Evolutionary conservation across 75 land plant species (phyloP).

Genomic region (Pinus tabuliformis): DNA sequence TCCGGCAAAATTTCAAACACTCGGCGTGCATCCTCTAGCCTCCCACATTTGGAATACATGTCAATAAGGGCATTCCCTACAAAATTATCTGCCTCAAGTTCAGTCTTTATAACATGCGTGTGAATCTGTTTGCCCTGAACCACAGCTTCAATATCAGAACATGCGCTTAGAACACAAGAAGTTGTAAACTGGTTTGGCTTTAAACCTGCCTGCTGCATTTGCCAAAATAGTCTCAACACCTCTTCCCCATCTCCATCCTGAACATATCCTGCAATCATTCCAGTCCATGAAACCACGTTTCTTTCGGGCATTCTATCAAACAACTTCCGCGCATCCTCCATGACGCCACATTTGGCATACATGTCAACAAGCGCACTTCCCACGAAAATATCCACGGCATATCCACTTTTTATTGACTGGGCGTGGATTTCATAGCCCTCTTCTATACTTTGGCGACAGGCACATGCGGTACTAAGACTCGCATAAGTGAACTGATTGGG

Average conservation of each 20-base stretch:
- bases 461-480: constrained; percentile 39
- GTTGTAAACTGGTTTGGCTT: constrained; percentile 45
- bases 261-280: constrained; percentile 47
- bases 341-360: constrained; percentile 50
- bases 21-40: constrained; percentile 29
- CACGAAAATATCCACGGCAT: constrained; percentile 29
- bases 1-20: constrained; percentile 16
- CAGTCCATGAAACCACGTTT: constrained; percentile 65
- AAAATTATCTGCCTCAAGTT: constrained; percentile 25
- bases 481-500: constrained; percentile 64
- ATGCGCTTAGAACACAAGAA: constrained; percentile 32
- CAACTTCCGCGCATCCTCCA: constrained; percentile 24
- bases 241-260: constrained; percentile 52
- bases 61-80: constrained; percentile 49
- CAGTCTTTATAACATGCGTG: constrained; percentile 32
- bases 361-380: constrained; percentile 51
- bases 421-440: constrained; percentile 55
- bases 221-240: constrained; percentile 32
- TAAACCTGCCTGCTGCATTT: constrained; percentile 29
- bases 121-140: constrained; percentile 52
- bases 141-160: constrained; percentile 28
- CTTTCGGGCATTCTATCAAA: constrained; percentile 29
- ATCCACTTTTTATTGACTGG: constrained; percentile 23
- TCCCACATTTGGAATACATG: constrained; percentile 70
- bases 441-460: constrained; percentile 14